Percentiles rank a stretch among this genome's conserved stretches.
phyloP scores from a whole-genome alignment of 805 yeast genomes.

The Spathaspora gorwiae region DNA sequence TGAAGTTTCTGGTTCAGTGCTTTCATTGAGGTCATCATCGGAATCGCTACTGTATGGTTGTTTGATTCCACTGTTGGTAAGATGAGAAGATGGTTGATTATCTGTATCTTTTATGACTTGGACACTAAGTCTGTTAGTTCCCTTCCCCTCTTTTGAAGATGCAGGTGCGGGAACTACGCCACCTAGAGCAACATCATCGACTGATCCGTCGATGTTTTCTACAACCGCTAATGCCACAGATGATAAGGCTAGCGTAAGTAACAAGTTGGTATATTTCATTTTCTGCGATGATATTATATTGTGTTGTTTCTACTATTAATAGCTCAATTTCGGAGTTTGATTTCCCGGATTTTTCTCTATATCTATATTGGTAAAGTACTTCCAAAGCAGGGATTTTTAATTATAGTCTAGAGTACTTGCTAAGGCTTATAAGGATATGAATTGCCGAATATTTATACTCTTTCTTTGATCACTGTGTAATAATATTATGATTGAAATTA shows the following conservation, averaged over 20 bases:
- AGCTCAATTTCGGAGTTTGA: too few species aligned
- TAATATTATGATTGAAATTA: too few species aligned
- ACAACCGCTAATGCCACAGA: neutral
- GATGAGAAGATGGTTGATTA: conserved; percentile 22
- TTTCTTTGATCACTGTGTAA: too few species aligned
- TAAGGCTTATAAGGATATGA: too few species aligned
- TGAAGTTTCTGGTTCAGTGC: conserved; percentile 9
- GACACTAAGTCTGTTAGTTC: conserved; percentile 14
- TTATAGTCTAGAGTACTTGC: too few species aligned
- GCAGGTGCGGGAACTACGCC: neutral
- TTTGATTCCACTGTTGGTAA: conserved; percentile 14
- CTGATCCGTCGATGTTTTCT: neutral
- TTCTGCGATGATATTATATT: too few species aligned
- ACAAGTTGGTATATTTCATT: conserved; percentile 1
- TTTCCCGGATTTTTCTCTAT: too few species aligned
- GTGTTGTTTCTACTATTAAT: too few species aligned
- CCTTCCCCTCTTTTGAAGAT: neutral
- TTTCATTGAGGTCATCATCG: neutral
- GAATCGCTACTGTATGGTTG: conserved; percentile 10
- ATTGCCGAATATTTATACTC: too few species aligned
- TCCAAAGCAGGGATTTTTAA: too few species aligned
- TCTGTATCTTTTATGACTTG: conserved; percentile 20
- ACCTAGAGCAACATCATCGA: conserved; percentile 2
- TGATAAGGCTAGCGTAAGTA: conserved; percentile 1
- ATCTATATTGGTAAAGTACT: too few species aligned